These are phyloP conservation scores for Penicillium sp. DNA, from an alignment of 2,329 filamentous ascomycete species.

Conservation along the genomic window DNA sequence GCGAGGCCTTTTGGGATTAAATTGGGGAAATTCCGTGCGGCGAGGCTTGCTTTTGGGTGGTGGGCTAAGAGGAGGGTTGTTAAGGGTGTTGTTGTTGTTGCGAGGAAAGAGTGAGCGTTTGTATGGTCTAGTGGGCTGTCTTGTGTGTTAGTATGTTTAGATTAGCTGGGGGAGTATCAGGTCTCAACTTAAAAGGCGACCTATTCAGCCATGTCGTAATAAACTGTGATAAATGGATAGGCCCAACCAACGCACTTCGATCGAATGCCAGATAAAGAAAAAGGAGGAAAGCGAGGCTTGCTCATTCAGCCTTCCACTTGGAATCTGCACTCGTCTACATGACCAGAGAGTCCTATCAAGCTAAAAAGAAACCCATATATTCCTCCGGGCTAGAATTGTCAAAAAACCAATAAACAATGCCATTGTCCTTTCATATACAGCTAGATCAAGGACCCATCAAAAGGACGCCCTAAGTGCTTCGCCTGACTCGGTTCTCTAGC, in stretches of 20 bases:
- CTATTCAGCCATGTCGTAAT: not conserved
- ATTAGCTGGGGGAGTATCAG: not conserved
- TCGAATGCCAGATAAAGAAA: not conserved
- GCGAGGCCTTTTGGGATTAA: slow-evolving; percentile 38
- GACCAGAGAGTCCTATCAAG: too few species aligned
- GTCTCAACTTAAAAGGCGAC: not conserved
- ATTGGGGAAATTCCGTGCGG: slow-evolving; percentile 38
- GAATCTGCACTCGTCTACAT: too few species aligned
- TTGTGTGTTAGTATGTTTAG: not conserved
- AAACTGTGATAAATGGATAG: not conserved
- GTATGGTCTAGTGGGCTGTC: not conserved
- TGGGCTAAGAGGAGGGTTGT: slow-evolving; percentile 43
- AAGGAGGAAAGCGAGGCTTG: too few species aligned
- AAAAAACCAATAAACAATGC: too few species aligned
- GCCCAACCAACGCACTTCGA: not conserved
- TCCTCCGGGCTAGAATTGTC: too few species aligned
- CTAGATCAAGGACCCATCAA: too few species aligned
- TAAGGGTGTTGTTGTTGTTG: slow-evolving; percentile 43
- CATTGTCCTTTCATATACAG: too few species aligned
- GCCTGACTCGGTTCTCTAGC: too few species aligned
- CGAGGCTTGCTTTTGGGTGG: slow-evolving; percentile 42
- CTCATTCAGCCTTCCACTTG: too few species aligned
- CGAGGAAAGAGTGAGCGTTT: slow-evolving; percentile 20
- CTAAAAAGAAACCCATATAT: too few species aligned
- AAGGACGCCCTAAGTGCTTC: too few species aligned